Conservation (phyloP, 140 eudicot genomes). For the Oenanthe javanica region DNA sequence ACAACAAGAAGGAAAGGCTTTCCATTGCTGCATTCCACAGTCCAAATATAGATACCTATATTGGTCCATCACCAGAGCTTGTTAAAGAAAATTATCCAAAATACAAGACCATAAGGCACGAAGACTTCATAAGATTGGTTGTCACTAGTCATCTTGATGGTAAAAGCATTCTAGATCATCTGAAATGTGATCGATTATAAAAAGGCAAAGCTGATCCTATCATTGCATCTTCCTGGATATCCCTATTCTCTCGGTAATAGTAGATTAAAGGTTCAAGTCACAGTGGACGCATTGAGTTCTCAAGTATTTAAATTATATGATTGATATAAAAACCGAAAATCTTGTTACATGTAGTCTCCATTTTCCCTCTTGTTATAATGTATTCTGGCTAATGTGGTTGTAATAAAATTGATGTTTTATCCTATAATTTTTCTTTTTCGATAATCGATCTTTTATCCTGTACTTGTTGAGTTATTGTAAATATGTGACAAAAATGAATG, state of each 20-base stretch:
- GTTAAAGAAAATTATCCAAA: conserved; percentile 22
- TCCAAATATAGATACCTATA: conserved; percentile 12
- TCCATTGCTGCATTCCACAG: conserved; percentile 53
- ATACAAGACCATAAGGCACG: conserved; percentile 30
- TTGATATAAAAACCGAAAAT: background rate
- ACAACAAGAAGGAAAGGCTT: conserved; percentile 34
- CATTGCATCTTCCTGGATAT: background rate
- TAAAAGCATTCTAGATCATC: conserved; percentile 32
- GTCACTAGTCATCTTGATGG: conserved; percentile 39
- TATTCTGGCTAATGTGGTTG: background rate
- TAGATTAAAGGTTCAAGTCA: background rate
- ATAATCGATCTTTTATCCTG: no score
- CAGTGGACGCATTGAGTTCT: background rate
- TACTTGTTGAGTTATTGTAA: no score
- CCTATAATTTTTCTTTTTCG: no score
- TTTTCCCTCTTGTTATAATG: background rate
- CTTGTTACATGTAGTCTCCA: background rate
- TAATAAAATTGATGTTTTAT: background rate
- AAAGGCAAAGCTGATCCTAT: background rate
- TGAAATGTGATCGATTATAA: conserved; percentile 15
- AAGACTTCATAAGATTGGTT: conserved; percentile 25
- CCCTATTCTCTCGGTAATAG: background rate
- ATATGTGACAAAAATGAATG: no score
- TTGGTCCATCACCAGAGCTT: conserved; percentile 37
- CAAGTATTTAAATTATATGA: background rate